Conservation (phyloP, 1,139 yeast genomes). For the Debaryomycetaceae sp. region DNA sequence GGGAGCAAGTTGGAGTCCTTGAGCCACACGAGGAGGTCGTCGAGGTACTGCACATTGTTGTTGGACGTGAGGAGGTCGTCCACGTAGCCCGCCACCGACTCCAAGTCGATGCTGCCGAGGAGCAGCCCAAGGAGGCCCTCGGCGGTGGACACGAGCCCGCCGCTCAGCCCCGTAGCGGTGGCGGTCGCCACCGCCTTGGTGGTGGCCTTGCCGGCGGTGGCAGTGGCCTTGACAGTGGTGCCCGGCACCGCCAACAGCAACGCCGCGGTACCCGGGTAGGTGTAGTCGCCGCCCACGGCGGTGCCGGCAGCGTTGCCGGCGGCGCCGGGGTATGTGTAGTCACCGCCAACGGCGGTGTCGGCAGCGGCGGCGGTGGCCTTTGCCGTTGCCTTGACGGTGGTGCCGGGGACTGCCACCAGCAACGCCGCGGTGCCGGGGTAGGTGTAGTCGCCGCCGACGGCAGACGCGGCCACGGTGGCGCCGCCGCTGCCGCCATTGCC, state of each 20-base stretch:
- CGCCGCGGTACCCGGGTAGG: constrained; percentile 3
- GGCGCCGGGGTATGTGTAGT: constrained; percentile 3
- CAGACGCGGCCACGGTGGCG: constrained; percentile 1
- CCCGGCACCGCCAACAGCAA: background rate
- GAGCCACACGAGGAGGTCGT: constrained; percentile 21
- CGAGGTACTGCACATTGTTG: constrained; percentile 22
- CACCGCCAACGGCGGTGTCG: constrained; percentile 3
- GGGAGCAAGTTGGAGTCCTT: constrained; percentile 25
- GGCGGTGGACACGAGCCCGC: constrained; percentile 2
- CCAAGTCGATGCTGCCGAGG: constrained; percentile 18
- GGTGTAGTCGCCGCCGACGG: too few relatives aligned
- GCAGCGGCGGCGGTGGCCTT: constrained; percentile 4
- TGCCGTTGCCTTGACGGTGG: constrained; percentile 1
- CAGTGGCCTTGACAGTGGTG: background rate
- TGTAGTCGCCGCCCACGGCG: constrained; percentile 4
- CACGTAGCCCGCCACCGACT: constrained; percentile 29
- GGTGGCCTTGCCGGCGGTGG: constrained; percentile 1
- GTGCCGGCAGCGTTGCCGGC: constrained; percentile 2
- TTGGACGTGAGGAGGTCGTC: constrained; percentile 22
- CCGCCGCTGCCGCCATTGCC: constrained; percentile 3
- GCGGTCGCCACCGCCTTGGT: constrained; percentile 2
- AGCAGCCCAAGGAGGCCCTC: constrained; percentile 2
- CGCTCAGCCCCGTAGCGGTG: background rate
- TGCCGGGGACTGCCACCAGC: background rate
- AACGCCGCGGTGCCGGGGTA: constrained; percentile 2